Evolutionary conservation across 1,284 basidiomycete genomes (phyloP), one percentile per base, ranked within the genome.

Genomic region (Ganoderma lingzhi): DNA sequence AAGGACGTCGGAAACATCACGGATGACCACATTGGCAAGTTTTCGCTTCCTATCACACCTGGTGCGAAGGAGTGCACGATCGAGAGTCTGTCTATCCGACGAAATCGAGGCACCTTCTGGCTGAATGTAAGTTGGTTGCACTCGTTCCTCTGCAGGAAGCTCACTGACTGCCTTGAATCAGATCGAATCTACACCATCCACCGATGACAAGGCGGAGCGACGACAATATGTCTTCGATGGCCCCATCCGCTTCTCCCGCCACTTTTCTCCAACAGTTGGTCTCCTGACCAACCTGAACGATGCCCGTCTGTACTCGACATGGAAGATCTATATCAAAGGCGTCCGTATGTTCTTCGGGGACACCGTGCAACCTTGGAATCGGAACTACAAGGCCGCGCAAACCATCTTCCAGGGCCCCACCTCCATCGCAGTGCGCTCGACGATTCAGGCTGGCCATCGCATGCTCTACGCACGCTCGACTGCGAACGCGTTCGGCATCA

Each of bases 401-500:
- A 82, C 82, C 63, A 93, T 93, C 72, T 93, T 93, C 80, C 81
- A 84, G 48, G 89, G 90, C 0, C 87, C 90, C 0, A 77, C 87
- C 0, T 86, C 88, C 0, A 76, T 90, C 58, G 88, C 90, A 0
- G 83, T 93, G 35, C 89, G 92, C 17, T 84, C 86, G 0, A 86
- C 87, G 0, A 92, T 93, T 69, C 89, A 90, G 72, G 88, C 90
- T 0, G 92, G 87, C 0, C 92, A 93, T 77, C 84, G 85, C 65
- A 82, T 93, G 82, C 84, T 94, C n/a, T 93, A 93, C 79, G 90
- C 90, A 5, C 87, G 91, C 48, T 86, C 86, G 8, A 87, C 88
- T 2, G 81, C 79, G 32, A 93, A 93, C 75, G 83, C 81, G 2
- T 92, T 90, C 70, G 92, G 92, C 0, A 79, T 87, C 12, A 85